phyloP scores from a whole-genome alignment of 371 early-diverging fungal species.

The Mucor velutinosus region DNA sequence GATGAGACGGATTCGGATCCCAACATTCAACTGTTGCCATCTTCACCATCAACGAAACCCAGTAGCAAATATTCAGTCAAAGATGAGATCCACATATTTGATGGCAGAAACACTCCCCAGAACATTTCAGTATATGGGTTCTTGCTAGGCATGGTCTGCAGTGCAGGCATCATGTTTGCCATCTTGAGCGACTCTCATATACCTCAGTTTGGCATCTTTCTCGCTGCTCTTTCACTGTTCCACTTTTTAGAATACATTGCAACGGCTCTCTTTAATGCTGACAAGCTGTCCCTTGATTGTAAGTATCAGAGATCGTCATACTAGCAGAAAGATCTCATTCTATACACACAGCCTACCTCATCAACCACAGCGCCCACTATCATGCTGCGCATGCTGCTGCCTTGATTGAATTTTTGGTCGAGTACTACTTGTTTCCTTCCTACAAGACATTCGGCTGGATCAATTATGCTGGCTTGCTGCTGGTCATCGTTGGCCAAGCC shows the following conservation, averaged over 20 bases:
- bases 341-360: conserved; percentile 62
- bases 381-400: conserved; percentile 71
- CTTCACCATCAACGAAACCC: not conserved
- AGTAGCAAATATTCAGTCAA: not conserved
- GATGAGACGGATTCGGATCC: conserved; percentile 20
- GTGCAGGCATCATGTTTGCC: conserved; percentile 53
- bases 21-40: conserved; percentile 9
- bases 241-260: conserved; percentile 81
- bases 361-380: conserved; percentile 78
- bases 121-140: conserved; percentile 75
- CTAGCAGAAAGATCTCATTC: not conserved
- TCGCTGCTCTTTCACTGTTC: conserved; percentile 66
- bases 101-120: conserved; percentile 71
- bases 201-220: conserved; percentile 67
- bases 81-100: conserved; percentile 54
- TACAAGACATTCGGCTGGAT: conserved; percentile 58
- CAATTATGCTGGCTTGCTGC: conserved; percentile 58
- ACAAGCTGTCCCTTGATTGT: conserved; percentile 67
- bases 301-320: conserved; percentile 26
- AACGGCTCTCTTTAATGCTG: conserved; percentile 73
- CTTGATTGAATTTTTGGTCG: conserved; percentile 72
- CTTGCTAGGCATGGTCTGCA: conserved; percentile 62
- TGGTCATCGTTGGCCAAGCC: conserved; percentile 66
- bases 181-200: conserved; percentile 23
- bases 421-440: conserved; percentile 63